Base-by-base conservation (phyloP, 2,329 filamentous ascomycete genomes). In the Ramichloridium luteum region DNA sequence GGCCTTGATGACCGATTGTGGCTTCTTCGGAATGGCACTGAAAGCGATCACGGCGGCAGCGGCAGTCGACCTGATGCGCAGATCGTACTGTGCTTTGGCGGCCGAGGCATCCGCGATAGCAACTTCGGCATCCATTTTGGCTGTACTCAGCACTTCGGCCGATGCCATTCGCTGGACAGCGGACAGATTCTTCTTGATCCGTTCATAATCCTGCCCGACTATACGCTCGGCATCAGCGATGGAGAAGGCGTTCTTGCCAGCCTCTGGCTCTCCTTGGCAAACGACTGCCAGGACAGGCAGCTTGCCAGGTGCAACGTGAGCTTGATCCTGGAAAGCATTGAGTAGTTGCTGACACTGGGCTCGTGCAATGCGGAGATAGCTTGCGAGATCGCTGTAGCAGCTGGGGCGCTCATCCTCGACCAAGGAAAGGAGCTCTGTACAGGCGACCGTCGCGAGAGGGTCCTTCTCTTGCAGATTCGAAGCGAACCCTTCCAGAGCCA, bases 231-330 rank as follows among this genome's bases (percentile, higher is more conserved):
- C 90, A 44, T 88, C 84, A 1, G 70, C 61, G 31, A 96, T 70
- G 1, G 85, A 92, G 55, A 98, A 98, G 5, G 90, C 88, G 47
- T 77, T 88, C 6, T 88, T 86, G 0, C 90, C 88, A 20, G 90
- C 88, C 50, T 92, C 81, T 4, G 80, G 68, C 50, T 96, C 88
- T 16, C 90, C 90, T 58, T 98, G 90, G 6, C 94, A 88, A 12
- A 98, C 75, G 3, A 93, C 83, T 13, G 90, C 84, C 28, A 96
- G 70, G 4, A 69, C 69, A 1, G 92, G 88, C 25, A 96, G 63
- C 51, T 78, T 81, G 39, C 70, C 67, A 29, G 74, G 70, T 13
- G 80, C 70, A 2, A 93, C 77, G 52, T 90, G 86, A 22, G 82
- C 85, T 48, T 85, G 77, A 45, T 96, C 88, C 46, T 85, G 74